Evolutionary conservation across 1,284 basidiomycete species (phyloP), one percentile per base, ranked within the genome.

Genomic region (Boletus albobrunnescens): DNA sequence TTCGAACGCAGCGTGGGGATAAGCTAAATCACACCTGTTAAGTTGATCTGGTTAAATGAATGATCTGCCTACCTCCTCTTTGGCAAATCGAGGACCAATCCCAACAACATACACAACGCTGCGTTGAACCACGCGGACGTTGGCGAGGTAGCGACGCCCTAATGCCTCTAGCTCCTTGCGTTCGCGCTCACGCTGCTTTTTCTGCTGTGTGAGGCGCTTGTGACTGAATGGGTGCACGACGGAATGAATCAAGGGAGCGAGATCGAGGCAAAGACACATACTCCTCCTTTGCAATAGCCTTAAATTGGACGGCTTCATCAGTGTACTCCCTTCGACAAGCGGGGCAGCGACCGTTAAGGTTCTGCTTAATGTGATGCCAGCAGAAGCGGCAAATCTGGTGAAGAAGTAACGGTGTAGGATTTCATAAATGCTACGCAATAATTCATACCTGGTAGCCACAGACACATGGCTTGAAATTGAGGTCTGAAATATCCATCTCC

Each of bases 381-480:
- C 96, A 99, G 74, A 99, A 99, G 51, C 94, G 90, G 69, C 96
- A 99, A 59, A 99, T 94, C 94, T 98, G 57, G 33, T 52, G 52
- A 46, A 57, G 53, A 53, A 49, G 56, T 47, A 44, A 44, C 39
- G 39, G 42, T 30, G 39, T 20, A 22, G 43, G 42, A 13, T 44
- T 50, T 50, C 47, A 56, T 49, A 53, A 49, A 36, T 24, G 43
- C 55, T 44, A 53, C 53, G 50, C 47, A 28, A 53, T 41, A 30
- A 41, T 41, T 45, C 73, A 61, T 66, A 91, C 94, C 79, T 97
- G 94, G 72, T 99, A 96, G 56, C 96, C 96, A 71, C 96, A 99
- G 46, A 94, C 85, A 71, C 96, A 99, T 16, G 96, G 96, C 75
- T 95, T 96, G 77, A 99, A 99, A 76, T 97, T 96, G 66, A 97